Conservation (phyloP, 2,329 filamentous ascomycete species). For the Cryphonectria parasitica region DNA sequence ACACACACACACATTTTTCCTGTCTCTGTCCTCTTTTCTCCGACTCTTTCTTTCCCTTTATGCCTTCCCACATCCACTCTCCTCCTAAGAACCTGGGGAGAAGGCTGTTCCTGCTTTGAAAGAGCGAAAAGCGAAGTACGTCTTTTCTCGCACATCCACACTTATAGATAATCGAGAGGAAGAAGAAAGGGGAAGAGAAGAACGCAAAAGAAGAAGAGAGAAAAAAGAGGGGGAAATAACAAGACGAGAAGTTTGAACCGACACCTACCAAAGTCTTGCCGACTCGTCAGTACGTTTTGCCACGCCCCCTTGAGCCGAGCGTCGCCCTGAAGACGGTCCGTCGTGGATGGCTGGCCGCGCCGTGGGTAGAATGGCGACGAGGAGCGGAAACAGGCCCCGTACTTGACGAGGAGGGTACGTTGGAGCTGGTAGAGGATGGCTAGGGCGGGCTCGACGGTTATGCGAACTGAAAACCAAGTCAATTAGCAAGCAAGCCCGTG, state of each 20-base stretch:
- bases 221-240: neutral
- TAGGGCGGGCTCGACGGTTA: neutral
- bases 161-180: neutral
- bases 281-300: constrained; percentile 11
- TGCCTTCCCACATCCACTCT: too few relatives aligned
- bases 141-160: neutral
- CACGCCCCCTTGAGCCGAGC: constrained; percentile 14
- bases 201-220: neutral
- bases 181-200: neutral
- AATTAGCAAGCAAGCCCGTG: neutral
- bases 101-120: neutral
- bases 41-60: too few relatives aligned
- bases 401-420: constrained; percentile 37
- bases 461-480: neutral
- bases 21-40: neutral
- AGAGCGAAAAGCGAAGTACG: neutral
- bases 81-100: neutral
- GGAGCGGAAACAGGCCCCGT: constrained; percentile 37
- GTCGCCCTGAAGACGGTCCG: constrained; percentile 27
- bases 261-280: constrained; percentile 23
- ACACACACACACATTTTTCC: too few relatives aligned
- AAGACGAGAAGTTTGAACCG: neutral
- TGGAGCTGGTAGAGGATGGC: constrained; percentile 30
- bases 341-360: constrained; percentile 28
- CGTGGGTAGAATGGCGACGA: constrained; percentile 32